Conservation (phyloP, 352 stramenopile genomes). For the Phytophthora cajani region DNA sequence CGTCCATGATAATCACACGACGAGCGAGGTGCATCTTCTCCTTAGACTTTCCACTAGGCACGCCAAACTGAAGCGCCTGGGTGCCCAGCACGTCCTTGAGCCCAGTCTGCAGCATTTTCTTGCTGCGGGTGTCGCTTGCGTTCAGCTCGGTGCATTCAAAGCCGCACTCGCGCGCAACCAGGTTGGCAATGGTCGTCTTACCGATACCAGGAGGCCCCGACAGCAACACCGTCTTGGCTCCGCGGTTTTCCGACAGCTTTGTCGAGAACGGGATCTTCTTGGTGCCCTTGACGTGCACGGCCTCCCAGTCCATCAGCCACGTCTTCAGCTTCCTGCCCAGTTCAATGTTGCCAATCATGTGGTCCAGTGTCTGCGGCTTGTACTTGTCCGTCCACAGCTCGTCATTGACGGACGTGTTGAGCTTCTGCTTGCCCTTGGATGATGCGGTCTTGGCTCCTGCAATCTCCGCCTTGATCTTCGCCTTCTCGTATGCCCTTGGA, state of each 20-base stretch:
- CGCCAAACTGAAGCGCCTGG: slow-evolving; percentile 90
- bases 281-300: slow-evolving; percentile 82
- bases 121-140: slow-evolving; percentile 97
- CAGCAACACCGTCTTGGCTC: slow-evolving; percentile 94
- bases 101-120: slow-evolving; percentile 93
- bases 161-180: slow-evolving; percentile 91
- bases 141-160: slow-evolving; percentile 97
- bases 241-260: slow-evolving; percentile 88
- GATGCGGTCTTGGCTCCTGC: slow-evolving; percentile 29
- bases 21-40: slow-evolving; percentile 74
- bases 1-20: slow-evolving; percentile 98
- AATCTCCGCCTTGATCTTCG: slow-evolving; percentile 56
- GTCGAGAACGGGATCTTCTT: slow-evolving; percentile 83
- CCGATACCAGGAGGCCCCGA: slow-evolving; percentile 96
- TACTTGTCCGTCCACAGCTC: slow-evolving; percentile 98
- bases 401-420: slow-evolving; percentile 54
- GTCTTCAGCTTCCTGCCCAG: slow-evolving; percentile 86
- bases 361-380: slow-evolving; percentile 88
- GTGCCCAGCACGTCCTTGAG: slow-evolving; percentile 94
- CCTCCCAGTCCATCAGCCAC: slow-evolving; percentile 88
- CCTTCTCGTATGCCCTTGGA: slow-evolving; percentile 73
- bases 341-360: slow-evolving; percentile 96
- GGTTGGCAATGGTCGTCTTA: slow-evolving; percentile 96
- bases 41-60: slow-evolving; percentile 39
- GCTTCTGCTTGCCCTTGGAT: slow-evolving; percentile 68